Evolutionary conservation across 202 grass and related monocot species (phyloP).

Genomic region (Tripidium arundinaceum): DNA sequence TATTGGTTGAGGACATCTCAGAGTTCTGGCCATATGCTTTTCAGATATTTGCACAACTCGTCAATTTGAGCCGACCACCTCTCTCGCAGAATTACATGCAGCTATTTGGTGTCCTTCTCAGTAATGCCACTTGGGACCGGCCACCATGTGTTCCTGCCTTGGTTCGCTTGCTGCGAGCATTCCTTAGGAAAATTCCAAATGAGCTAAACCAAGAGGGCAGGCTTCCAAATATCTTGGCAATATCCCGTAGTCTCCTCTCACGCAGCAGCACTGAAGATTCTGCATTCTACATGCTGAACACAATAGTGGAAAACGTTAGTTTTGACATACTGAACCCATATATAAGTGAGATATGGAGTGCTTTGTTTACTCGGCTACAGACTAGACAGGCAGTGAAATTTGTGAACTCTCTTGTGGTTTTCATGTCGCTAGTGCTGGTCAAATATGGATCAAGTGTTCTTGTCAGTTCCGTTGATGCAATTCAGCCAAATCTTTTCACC

Average conservation of each 20-base stretch:
- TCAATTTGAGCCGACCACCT: conserved; percentile 72
- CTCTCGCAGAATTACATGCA: conserved; percentile 89
- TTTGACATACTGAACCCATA: conserved; percentile 77
- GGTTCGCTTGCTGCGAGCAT: conserved; percentile 76
- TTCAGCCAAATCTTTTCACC: conserved; percentile 64
- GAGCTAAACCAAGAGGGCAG: conserved; percentile 85
- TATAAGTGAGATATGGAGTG: conserved; percentile 71
- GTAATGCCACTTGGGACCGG: conserved; percentile 78
- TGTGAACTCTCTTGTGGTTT: conserved; percentile 77
- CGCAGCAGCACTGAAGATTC: conserved; percentile 73
- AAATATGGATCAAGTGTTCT: conserved; percentile 74
- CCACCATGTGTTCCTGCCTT: conserved; percentile 80
- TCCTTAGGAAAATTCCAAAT: conserved; percentile 92
- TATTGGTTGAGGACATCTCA: conserved; percentile 84
- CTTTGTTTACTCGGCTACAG: conserved; percentile 71
- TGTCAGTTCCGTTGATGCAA: conserved; percentile 64
- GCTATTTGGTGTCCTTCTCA: conserved; percentile 81
- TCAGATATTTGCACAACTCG: conserved; percentile 93
- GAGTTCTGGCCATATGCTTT: conserved; percentile 98
- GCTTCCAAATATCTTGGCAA: conserved; percentile 65
- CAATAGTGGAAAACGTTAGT: conserved; percentile 77
- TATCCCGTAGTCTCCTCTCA: conserved; percentile 59
- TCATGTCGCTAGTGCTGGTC: conserved; percentile 86
- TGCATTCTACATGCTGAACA: conserved; percentile 95
- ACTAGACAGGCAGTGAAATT: conserved; percentile 69